Evolutionary conservation across 2,329 filamentous ascomycete genomes (phyloP), one percentile per base, ranked within the genome.

Genomic region (Ceratocystis lukuohia): DNA sequence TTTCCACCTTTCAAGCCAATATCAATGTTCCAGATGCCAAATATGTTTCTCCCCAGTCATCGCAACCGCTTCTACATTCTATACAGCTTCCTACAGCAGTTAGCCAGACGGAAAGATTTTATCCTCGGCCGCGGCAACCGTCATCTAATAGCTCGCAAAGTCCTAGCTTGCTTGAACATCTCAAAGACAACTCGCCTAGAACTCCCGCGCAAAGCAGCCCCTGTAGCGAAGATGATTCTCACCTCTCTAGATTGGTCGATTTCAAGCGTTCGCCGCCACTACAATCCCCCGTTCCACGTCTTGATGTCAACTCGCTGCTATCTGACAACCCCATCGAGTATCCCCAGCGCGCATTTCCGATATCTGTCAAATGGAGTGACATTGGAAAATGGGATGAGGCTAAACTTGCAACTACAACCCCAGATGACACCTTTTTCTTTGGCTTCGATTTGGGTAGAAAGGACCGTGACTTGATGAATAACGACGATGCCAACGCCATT

Each of bases 361-460:
- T 62, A 20, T 37, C 50, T 8, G 59, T 68, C 22, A 44, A 65
- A 17, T 68, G 48, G 44, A 50, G 53, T 8, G 64, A 68, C 20
- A 44, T 64, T 22, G 45, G 45, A 20, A 12, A 62, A 20, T 68
- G 66, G 66, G 61, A 65, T 20, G 64, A 63, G 15, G 41, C 25
- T n/a, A 44, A 37, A 17, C 28, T 68, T 25, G 33, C 17, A 15
- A 41, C 53, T 8, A 10, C 30, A 6, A 65, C 48, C 7, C n/a
- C 70, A 68, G 69, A 76, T 68, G 72, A 77, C 69, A 74, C 75
- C 45, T 80, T 75, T 5, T 82, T 80, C 56, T 91, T 88, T 72
- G 89, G 89, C 5, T 82, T 88, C 68, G 89, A 93, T 71, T 79
- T 83, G 66, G 89, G 89, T 0, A 79, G 84, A 68, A 80, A 81